Evolutionary conservation across 179 eudicot species (phyloP), one percentile per base, ranked within the genome.

Genomic region (Vitellaria paradoxa): DNA sequence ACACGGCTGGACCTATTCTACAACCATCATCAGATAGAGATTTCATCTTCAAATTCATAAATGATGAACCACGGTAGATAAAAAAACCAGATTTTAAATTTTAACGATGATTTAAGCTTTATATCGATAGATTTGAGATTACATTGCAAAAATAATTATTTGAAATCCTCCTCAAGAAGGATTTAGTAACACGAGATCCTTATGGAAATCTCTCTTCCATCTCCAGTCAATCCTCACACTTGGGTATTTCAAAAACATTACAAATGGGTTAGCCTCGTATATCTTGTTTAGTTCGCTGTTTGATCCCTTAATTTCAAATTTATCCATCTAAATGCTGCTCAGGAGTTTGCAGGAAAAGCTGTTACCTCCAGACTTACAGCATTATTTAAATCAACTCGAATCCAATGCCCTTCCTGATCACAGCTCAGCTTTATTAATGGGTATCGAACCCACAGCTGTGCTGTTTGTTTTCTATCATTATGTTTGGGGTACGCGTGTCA

Each of bases 351-450:
- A 12, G 60, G 59, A 49, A 49, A 11, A 50, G 6, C 49, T 23
- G 10, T 7, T 70, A 13, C 42, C 20, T 47, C 73, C 73, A 47
- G 15, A 24, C 8, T 50, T 49, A 23, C 7, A 8, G 12, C 60
- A 50, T 21, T 69, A 21, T 49, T 70, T 50, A 56, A 26, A 14
- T 14, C 40, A 70, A 49, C 24, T 24, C 12, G 60, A 23, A 70
- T 70, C 2, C 60, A 70, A 50, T 50, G 60, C 60, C 59, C 59
- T 24, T 18, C 68, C 73, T 23, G 57, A 9, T 14, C 20, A 7
- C 73, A 70, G 60, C 59, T 50, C 18, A 21, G 73, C 73, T 21
- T 70, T 4, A 10, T 50, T 50, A 70, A 50, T 70, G 60, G n/a
- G 42, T 40, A 14, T 13, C 59, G 42, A 50, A 70, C 60, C 60